Conservation (phyloP, 495 filamentous ascomycete species). For the Venustampulla echinocandica region DNA sequence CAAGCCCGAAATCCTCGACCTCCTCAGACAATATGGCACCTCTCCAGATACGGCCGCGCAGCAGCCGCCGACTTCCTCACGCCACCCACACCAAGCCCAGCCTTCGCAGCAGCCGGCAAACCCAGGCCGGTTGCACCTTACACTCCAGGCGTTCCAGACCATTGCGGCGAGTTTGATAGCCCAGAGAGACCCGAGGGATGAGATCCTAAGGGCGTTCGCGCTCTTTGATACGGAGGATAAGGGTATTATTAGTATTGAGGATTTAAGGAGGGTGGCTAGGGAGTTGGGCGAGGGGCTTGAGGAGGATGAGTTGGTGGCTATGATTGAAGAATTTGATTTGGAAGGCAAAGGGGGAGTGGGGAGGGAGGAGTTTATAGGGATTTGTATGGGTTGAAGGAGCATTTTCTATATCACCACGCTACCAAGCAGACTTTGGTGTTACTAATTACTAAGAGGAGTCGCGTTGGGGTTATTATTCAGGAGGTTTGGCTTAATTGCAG, state of each 20-base stretch:
- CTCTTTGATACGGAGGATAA: slow-evolving; percentile 71
- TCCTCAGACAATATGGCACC: slow-evolving; percentile 66
- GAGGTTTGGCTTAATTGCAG: neutral
- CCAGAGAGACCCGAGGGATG: slow-evolving; percentile 75
- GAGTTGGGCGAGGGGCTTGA: slow-evolving; percentile 87
- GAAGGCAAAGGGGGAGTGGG: slow-evolving; percentile 85
- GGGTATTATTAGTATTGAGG: slow-evolving; percentile 77
- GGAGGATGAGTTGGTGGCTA: slow-evolving; percentile 84
- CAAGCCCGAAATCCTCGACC: slow-evolving; percentile 68
- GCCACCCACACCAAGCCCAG: slow-evolving; percentile 34
- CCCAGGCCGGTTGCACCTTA: slow-evolving; percentile 51
- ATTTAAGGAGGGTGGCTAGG: slow-evolving; percentile 77
- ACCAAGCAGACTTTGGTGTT: too few relatives aligned
- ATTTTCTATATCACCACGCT: neutral
- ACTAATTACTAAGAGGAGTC: too few relatives aligned
- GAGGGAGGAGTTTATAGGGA: slow-evolving; percentile 80
- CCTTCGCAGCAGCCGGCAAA: neutral
- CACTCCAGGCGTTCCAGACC: slow-evolving; percentile 63
- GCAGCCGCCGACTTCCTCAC: slow-evolving; percentile 16
- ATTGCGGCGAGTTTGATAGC: slow-evolving; percentile 74
- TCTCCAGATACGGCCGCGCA: slow-evolving; percentile 29
- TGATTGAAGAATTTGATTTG: slow-evolving; percentile 98
- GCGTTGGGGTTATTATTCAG: too few relatives aligned
- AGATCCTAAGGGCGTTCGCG: slow-evolving; percentile 85
- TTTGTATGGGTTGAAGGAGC: slow-evolving; percentile 40